These are phyloP conservation scores for Articulospora tetracladia DNA, from an alignment of 495 filamentous ascomycete genomes.

Conservation along the genomic window DNA sequence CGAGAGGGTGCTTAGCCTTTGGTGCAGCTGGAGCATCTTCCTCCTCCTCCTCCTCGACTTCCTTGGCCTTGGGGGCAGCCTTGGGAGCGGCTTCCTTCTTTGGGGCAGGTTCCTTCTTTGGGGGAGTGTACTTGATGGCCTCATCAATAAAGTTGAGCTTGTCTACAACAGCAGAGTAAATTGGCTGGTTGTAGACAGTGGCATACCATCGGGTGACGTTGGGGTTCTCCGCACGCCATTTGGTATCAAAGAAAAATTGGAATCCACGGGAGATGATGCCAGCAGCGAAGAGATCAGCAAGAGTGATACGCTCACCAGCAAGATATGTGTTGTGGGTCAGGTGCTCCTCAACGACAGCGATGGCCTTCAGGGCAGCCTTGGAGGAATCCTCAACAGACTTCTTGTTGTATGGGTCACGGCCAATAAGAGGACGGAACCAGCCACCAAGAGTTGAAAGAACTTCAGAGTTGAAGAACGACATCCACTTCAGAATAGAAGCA, in stretches of 20 bases:
- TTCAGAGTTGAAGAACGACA: slow-evolving; percentile 89
- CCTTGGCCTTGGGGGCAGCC: slow-evolving; percentile 48
- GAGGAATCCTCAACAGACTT: slow-evolving; percentile 80
- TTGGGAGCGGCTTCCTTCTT: slow-evolving; percentile 53
- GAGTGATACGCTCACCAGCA: slow-evolving; percentile 93
- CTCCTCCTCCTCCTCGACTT: slow-evolving; percentile 62
- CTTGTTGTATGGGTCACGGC: slow-evolving; percentile 91
- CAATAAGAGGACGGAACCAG: slow-evolving; percentile 85
- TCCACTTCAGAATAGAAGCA: slow-evolving; percentile 94
- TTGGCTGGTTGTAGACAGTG: slow-evolving; percentile 86
- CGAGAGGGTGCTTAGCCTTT: slow-evolving; percentile 96
- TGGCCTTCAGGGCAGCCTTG: slow-evolving; percentile 61
- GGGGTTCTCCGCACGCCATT: slow-evolving; percentile 75
- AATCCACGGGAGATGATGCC: slow-evolving; percentile 78
- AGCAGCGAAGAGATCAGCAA: slow-evolving; percentile 86
- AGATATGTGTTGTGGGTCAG: slow-evolving; percentile 94
- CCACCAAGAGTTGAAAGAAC: slow-evolving; percentile 66
- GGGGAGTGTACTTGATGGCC: slow-evolving; percentile 77
- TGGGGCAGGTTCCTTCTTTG: slow-evolving; percentile 76
- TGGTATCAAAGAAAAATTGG: slow-evolving; percentile 84
- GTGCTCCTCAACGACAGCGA: slow-evolving; percentile 76
- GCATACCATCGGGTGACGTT: slow-evolving; percentile 90
- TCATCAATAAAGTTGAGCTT: slow-evolving; percentile 77
- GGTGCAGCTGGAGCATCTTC: slow-evolving; percentile 67
- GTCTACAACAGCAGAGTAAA: slow-evolving; percentile 75